Conservation (phyloP, 148 eudicot species). For the Dianthus caryophyllus region DNA sequence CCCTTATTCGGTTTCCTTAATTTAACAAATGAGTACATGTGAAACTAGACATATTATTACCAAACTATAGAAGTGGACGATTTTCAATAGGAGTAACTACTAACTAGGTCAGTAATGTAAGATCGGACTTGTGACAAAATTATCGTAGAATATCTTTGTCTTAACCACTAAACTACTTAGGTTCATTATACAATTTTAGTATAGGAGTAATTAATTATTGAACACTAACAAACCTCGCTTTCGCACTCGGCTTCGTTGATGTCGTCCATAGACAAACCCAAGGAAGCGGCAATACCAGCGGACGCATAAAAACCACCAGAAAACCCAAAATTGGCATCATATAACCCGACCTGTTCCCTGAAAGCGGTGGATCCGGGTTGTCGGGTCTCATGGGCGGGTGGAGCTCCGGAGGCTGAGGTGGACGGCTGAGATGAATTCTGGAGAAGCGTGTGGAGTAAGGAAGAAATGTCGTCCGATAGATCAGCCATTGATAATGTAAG, state of each 20-base stretch:
- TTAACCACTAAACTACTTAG: too few relatives aligned
- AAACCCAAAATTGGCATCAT: slow-evolving; percentile 17
- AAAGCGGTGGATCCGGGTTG: slow-evolving; percentile 22
- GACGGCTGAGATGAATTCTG: slow-evolving; percentile 34
- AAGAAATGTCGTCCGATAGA: slow-evolving; percentile 63
- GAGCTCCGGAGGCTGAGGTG: slow-evolving; percentile 12
- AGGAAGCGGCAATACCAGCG: slow-evolving; percentile 11
- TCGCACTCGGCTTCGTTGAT: slow-evolving; percentile 37
- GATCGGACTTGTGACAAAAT: too few relatives aligned
- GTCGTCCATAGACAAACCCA: slow-evolving; percentile 27
- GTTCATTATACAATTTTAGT: too few relatives aligned
- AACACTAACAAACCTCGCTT: slow-evolving; percentile 33
- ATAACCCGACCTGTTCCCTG: slow-evolving; percentile 8
- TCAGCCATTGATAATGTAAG: slow-evolving; percentile 21
- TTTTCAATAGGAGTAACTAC: too few relatives aligned
- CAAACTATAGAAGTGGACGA: too few relatives aligned
- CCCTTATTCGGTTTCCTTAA: too few relatives aligned
- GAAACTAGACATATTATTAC: too few relatives aligned
- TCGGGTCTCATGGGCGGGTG: neutral
- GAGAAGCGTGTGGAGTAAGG: slow-evolving; percentile 54
- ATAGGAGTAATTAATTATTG: too few relatives aligned
- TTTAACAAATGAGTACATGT: too few relatives aligned
- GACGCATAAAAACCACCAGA: slow-evolving; percentile 5
- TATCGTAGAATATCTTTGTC: too few relatives aligned
- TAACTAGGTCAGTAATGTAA: too few relatives aligned